These are phyloP conservation scores for Aspergillus sp. DNA, from an alignment of 2,329 filamentous ascomycete genomes.

Conservation along the genomic window DNA sequence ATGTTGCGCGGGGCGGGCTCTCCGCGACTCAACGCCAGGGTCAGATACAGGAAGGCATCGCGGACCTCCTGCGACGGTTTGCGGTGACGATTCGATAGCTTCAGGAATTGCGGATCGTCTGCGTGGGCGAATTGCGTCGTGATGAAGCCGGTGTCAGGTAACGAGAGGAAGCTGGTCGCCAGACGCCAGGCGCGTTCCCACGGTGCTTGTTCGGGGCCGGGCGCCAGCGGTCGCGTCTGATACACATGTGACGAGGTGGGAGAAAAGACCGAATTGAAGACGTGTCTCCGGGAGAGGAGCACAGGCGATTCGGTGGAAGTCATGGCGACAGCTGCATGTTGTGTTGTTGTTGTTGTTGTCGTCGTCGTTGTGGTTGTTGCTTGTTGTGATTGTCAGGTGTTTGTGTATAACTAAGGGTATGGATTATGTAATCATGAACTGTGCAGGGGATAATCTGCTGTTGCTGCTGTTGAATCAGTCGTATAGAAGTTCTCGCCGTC, in stretches of 20 bases:
- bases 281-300: slow-evolving; percentile 34
- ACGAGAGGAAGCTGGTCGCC: slow-evolving; percentile 39
- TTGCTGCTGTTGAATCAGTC: too few species aligned
- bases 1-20: slow-evolving; percentile 27
- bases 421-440: too few species aligned
- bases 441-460: too few species aligned
- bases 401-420: too few species aligned
- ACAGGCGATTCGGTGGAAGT: slow-evolving; percentile 21
- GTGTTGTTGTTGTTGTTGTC: too few species aligned
- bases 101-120: slow-evolving; percentile 28
- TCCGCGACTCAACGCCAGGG: slow-evolving; percentile 12
- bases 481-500: too few species aligned
- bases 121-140: slow-evolving; percentile 17
- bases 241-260: slow-evolving; percentile 35
- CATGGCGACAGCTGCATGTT: slow-evolving; percentile 19
- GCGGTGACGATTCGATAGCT: slow-evolving; percentile 29
- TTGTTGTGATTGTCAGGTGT: too few species aligned
- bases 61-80: slow-evolving; percentile 28
- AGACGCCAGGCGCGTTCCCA: slow-evolving; percentile 43
- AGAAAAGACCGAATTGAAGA: slow-evolving; percentile 46
- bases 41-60: slow-evolving; percentile 36
- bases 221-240: slow-evolving; percentile 24
- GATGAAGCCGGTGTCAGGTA: slow-evolving; percentile 37
- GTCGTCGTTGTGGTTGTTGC: too few species aligned
- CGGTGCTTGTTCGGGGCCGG: slow-evolving; percentile 29